These are phyloP conservation scores for Cornus controversa DNA, from an alignment of 148 eudicot species.

Conservation along the genomic window DNA sequence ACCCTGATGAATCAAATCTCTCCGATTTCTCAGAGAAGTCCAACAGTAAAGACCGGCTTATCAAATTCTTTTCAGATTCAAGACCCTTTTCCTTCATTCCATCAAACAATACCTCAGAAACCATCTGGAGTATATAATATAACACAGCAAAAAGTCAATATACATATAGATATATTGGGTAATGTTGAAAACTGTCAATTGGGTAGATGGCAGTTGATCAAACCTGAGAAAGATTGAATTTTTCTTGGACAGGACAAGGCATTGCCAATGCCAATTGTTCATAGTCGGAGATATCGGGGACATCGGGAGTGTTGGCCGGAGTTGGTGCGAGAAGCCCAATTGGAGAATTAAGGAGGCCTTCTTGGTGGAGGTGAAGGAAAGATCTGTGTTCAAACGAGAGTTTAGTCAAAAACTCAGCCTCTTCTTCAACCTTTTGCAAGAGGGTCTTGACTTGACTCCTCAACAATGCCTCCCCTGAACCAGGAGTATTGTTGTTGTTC, in stretches of 20 bases:
- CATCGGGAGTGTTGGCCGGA: neutral
- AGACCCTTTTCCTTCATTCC: slow-evolving; percentile 23
- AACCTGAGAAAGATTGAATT: neutral
- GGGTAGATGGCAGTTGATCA: no score
- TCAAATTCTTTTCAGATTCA: slow-evolving; percentile 42
- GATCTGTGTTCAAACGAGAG: slow-evolving; percentile 28
- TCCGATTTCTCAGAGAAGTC: slow-evolving; percentile 80
- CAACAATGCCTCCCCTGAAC: slow-evolving; percentile 85
- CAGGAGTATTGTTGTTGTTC: slow-evolving; percentile 49
- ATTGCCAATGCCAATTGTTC: neutral
- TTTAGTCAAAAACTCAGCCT: slow-evolving; percentile 57
- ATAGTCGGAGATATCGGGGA: neutral
- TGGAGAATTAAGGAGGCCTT: neutral
- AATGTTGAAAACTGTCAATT: no score
- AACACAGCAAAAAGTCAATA: no score
- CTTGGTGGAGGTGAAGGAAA: no score
- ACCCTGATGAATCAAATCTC: slow-evolving; percentile 35
- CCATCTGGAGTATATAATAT: slow-evolving; percentile 22
- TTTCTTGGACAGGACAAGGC: neutral
- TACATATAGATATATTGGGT: no score
- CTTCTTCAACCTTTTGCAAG: slow-evolving; percentile 87
- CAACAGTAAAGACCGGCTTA: slow-evolving; percentile 61
- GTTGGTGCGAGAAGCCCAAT: neutral
- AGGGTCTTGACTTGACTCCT: slow-evolving; percentile 81
- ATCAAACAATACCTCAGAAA: slow-evolving; percentile 23